Evolutionary conservation across 2,329 filamentous ascomycete species (phyloP).

Genomic region (Pseudonectria foliicola): DNA sequence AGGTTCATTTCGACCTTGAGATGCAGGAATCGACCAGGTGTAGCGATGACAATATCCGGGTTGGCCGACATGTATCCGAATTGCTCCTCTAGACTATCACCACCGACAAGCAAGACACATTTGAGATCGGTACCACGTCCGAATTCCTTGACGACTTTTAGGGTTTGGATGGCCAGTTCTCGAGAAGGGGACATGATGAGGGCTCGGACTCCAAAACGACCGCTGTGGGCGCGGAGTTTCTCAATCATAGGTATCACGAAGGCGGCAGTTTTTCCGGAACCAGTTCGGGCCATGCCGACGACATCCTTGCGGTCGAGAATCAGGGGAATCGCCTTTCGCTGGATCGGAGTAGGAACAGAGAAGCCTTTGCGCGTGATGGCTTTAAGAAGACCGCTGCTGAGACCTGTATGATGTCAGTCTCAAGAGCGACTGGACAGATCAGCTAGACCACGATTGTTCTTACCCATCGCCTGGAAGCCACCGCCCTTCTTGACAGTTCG

Average conservation of each 20-base stretch:
- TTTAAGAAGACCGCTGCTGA: conserved; percentile 78
- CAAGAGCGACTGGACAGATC: not conserved
- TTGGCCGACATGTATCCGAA: conserved; percentile 90
- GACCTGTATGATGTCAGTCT: conserved; percentile 37
- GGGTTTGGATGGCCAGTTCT: conserved; percentile 87
- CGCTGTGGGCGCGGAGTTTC: conserved; percentile 79
- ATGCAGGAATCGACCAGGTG: conserved; percentile 92
- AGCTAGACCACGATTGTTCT: conserved; percentile 8
- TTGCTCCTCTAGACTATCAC: conserved; percentile 92
- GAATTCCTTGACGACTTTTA: conserved; percentile 95
- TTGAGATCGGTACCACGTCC: conserved; percentile 85
- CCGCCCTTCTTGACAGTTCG: conserved; percentile 89
- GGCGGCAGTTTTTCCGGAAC: conserved; percentile 95
- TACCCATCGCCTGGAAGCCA: conserved; percentile 92
- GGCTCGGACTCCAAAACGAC: conserved; percentile 76
- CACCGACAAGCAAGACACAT: conserved; percentile 84
- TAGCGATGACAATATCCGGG: conserved; percentile 95
- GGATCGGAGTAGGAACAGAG: conserved; percentile 92
- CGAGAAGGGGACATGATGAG: conserved; percentile 87
- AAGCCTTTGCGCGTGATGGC: conserved; percentile 93
- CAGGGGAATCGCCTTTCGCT: conserved; percentile 91
- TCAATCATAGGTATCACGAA: conserved; percentile 99
- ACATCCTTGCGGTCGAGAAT: conserved; percentile 87
- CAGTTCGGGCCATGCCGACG: conserved; percentile 98
- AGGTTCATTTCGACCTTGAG: conserved; percentile 94